Conservation (phyloP, 2,329 filamentous ascomycete genomes). For the Magnaporthiopsis incrustans region DNA sequence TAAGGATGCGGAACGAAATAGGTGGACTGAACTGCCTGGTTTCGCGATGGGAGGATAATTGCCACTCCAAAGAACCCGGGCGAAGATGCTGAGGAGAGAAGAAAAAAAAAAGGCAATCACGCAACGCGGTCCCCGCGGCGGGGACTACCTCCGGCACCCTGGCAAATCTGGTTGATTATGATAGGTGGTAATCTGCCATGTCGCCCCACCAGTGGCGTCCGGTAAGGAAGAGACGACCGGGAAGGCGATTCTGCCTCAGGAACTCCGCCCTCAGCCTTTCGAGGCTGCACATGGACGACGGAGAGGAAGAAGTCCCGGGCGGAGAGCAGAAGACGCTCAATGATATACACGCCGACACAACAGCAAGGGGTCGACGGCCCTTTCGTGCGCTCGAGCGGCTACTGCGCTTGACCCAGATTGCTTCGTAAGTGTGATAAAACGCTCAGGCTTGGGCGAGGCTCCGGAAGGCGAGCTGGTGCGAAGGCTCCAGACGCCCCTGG, state of each 20-base stretch:
- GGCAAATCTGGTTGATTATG: neutral
- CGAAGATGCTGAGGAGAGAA: neutral
- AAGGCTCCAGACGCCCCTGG: neutral
- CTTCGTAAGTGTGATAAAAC: neutral
- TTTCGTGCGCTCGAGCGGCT: neutral
- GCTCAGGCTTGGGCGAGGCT: neutral
- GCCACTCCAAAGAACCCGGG: neutral
- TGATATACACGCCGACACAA: neutral
- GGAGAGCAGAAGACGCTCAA: neutral
- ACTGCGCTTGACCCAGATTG: neutral
- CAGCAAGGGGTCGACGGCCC: neutral
- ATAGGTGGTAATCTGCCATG: neutral
- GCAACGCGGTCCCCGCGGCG: neutral
- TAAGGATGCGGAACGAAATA: neutral
- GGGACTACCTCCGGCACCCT: neutral
- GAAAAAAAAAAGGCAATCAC: neutral
- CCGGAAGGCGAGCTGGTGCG: neutral
- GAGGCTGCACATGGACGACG: neutral
- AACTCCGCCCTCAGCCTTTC: neutral
- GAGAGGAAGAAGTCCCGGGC: neutral
- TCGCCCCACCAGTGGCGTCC: neutral
- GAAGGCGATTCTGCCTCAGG: neutral
- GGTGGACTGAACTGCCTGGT: no score
- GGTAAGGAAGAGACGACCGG: neutral
- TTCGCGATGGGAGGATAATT: neutral